These are phyloP conservation scores for Monosporascus sp. DNA, from an alignment of 2,329 filamentous ascomycete species.

Conservation along the genomic window DNA sequence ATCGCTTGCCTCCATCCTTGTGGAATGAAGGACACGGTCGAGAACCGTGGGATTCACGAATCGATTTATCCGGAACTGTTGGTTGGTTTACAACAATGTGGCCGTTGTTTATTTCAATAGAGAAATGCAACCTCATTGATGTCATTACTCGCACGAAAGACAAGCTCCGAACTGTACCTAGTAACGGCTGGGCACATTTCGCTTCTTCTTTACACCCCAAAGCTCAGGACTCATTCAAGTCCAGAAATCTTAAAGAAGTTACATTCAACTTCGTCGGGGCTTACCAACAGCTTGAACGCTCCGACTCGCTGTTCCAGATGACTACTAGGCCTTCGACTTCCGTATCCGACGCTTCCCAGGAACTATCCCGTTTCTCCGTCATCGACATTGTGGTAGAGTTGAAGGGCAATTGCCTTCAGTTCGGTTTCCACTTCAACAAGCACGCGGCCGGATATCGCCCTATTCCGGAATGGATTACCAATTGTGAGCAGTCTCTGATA, in stretches of 20 bases:
- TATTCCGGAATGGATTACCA: not conserved
- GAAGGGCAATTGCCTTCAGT: no score
- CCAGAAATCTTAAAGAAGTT: slow-evolving; percentile 32
- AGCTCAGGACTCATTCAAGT: slow-evolving; percentile 5
- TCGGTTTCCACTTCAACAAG: no score
- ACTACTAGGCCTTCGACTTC: no score
- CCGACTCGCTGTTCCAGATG: not conserved
- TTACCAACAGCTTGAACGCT: slow-evolving; percentile 11
- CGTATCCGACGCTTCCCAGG: not conserved
- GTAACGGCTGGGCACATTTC: slow-evolving; percentile 34
- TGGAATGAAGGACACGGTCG: slow-evolving; percentile 12
- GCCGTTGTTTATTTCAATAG: not conserved
- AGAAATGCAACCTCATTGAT: not conserved
- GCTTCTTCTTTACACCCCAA: slow-evolving; percentile 18
- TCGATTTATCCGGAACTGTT: slow-evolving; percentile 8
- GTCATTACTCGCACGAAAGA: slow-evolving; percentile 1
- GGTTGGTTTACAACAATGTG: slow-evolving; percentile 10
- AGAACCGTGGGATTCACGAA: not conserved
- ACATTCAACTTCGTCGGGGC: slow-evolving; percentile 12
- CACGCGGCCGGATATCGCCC: no score
- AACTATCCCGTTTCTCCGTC: no score
- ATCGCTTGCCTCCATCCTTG: slow-evolving; percentile 4
- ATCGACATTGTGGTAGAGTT: not conserved
- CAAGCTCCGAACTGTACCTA: slow-evolving; percentile 20
- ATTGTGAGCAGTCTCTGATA: not conserved